Evolutionary conservation across 345 rosid species (phyloP).

Genomic region (Lepidium aucheri): DNA sequence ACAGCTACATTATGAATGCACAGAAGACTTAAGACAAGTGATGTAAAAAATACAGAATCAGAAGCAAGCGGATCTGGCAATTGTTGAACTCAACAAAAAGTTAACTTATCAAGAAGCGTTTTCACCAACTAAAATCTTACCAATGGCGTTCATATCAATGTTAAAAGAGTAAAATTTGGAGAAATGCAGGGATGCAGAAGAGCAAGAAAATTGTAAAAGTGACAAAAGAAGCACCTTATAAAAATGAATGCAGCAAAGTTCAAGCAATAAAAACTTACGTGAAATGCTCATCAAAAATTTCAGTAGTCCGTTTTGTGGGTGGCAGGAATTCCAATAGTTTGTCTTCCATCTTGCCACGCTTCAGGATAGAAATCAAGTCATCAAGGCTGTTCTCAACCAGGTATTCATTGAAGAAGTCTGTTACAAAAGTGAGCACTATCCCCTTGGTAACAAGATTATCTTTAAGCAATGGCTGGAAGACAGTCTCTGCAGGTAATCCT

Average conservation of each 20-base stretch:
- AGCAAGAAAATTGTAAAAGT: not conserved
- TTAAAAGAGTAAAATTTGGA: not conserved
- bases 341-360: conserved; percentile 94
- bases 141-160: not conserved
- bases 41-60: not conserved
- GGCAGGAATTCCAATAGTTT: conserved; percentile 81
- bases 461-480: conserved; percentile 92
- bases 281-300: conserved; percentile 91
- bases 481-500: conserved; percentile 95
- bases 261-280: conserved; percentile 43
- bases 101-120: not conserved
- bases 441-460: conserved; percentile 97
- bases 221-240: not conserved
- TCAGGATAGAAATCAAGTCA: conserved; percentile 82
- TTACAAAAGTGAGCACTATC: conserved; percentile 84
- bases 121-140: not conserved
- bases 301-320: conserved; percentile 73
- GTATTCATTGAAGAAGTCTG: conserved; percentile 95
- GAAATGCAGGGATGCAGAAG: not conserved
- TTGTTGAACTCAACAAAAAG: not conserved
- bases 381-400: conserved; percentile 91
- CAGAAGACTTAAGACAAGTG: not conserved
- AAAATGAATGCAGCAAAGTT: not conserved
- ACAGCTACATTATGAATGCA: not conserved
- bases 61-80: not conserved